phyloP scores from a whole-genome alignment of 164 flowering plant species.

The Platanus orientalis region DNA sequence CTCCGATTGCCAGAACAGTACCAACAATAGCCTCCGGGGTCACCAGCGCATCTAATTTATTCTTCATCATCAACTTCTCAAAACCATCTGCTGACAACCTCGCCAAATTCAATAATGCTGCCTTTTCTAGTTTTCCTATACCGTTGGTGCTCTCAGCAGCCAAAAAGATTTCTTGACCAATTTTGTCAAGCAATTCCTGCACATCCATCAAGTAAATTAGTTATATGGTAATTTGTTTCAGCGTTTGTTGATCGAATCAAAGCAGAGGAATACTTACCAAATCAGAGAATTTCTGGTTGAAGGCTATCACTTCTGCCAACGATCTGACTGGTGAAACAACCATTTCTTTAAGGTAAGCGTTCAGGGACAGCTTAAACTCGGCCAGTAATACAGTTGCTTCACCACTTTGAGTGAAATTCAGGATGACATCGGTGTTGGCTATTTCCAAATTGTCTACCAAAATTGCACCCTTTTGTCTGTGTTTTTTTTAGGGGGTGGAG shows the following conservation, averaged over 20 bases:
- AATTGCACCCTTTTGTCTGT: constrained; percentile 35
- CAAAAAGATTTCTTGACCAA: constrained; percentile 26
- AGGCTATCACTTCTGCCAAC: constrained; percentile 50
- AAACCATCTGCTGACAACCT: constrained; percentile 27
- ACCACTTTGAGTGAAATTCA: constrained; percentile 18
- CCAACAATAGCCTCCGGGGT: constrained; percentile 8
- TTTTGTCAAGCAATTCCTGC: constrained; percentile 35
- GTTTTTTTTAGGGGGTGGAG: background rate
- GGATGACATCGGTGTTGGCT: constrained; percentile 22
- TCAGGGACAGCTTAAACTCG: constrained; percentile 51
- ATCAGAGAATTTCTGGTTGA: constrained; percentile 37
- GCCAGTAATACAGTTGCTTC: constrained; percentile 29
- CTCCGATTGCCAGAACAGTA: constrained; percentile 40
- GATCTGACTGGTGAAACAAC: constrained; percentile 51
- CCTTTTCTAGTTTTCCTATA: constrained; percentile 19
- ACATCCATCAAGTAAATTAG: background rate
- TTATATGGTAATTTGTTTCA: no score
- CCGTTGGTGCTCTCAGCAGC: constrained; percentile 31
- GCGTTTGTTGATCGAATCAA: background rate
- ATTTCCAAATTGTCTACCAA: constrained; percentile 45
- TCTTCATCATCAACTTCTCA: constrained; percentile 35
- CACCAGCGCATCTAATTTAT: constrained; percentile 48
- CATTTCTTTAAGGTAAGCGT: constrained; percentile 39
- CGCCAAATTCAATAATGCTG: constrained; percentile 20
- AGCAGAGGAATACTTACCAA: constrained; percentile 23